Percentiles rank a stretch among this genome's conserved stretches.
phyloP scores from a whole-genome alignment of 169 alveolate genomes.

The Cryptosporidium tyzzeri region DNA sequence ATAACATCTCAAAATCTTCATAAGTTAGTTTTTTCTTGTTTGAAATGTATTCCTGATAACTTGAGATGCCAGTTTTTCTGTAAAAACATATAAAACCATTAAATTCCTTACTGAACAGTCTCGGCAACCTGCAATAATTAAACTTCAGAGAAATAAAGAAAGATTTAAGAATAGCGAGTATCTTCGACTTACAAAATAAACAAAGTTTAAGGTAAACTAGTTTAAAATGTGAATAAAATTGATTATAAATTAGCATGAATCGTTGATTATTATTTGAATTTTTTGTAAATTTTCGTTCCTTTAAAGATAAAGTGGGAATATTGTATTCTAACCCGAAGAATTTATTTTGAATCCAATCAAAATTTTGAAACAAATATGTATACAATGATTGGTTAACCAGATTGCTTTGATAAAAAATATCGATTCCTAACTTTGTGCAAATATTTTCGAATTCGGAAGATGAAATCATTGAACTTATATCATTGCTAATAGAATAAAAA shows the following conservation, averaged over 20 bases:
- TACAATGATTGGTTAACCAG: neutral
- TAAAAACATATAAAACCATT: neutral
- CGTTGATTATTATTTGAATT: neutral
- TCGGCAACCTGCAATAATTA: neutral
- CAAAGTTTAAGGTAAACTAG: neutral
- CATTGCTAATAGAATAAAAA: constrained; percentile 14
- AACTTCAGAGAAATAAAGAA: neutral
- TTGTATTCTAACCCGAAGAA: neutral
- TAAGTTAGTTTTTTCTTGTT: constrained; percentile 12
- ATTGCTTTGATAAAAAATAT: neutral
- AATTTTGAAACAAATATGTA: constrained; percentile 3
- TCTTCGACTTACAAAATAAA: neutral
- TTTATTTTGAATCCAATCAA: neutral
- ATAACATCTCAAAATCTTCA: constrained; percentile 36
- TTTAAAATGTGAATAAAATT: too few species aligned
- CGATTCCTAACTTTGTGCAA: constrained; percentile 26
- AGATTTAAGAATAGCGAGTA: too few species aligned
- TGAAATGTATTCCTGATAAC: constrained; percentile 1
- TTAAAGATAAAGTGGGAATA: neutral
- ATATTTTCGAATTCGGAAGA: constrained; percentile 18
- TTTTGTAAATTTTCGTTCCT: neutral
- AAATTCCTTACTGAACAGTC: neutral
- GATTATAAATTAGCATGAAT: neutral
- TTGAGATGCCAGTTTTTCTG: neutral
- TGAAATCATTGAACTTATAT: constrained; percentile 21